Evolutionary conservation across 1,139 yeast genomes (phyloP).

Genomic region (Blastobotrys proliferans): DNA sequence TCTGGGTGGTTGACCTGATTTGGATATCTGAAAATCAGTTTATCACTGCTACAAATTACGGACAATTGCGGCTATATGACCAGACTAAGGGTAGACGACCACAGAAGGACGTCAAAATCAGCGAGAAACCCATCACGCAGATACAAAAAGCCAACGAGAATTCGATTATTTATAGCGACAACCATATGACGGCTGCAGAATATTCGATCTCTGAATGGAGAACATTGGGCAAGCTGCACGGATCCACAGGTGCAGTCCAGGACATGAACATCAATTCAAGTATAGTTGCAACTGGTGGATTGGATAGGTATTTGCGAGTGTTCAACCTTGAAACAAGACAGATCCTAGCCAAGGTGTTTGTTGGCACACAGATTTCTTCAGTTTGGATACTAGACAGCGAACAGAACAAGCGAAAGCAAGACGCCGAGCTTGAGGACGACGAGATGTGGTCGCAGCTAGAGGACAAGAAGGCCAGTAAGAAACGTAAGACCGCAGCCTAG

Average conservation of each 20-base stretch:
- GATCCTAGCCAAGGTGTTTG: slow-evolving; percentile 63
- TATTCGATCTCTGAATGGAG: slow-evolving; percentile 18
- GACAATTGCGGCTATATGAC: slow-evolving; percentile 46
- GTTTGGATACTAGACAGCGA: slow-evolving; percentile 44
- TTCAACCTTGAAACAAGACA: slow-evolving; percentile 58
- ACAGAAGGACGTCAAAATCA: slow-evolving; percentile 21
- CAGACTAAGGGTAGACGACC: slow-evolving; percentile 32
- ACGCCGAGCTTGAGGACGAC: slow-evolving; percentile 30
- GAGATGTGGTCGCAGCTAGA: slow-evolving; percentile 33
- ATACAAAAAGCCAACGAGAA: slow-evolving; percentile 17
- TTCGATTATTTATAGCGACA: slow-evolving; percentile 26
- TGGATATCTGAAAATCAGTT: slow-evolving; percentile 34
- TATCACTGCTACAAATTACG: slow-evolving; percentile 64
- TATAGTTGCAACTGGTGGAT: slow-evolving; percentile 62
- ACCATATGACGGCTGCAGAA: slow-evolving; percentile 23
- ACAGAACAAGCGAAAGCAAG: slow-evolving; percentile 15
- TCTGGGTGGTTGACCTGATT: slow-evolving; percentile 35
- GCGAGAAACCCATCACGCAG: slow-evolving; percentile 23
- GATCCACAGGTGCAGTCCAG: slow-evolving; percentile 31
- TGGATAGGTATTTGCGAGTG: slow-evolving; percentile 80
- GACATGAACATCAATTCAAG: slow-evolving; percentile 19
- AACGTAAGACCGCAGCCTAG: slow-evolving; percentile 30
- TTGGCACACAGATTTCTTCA: slow-evolving; percentile 68
- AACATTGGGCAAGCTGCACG: slow-evolving; percentile 26
- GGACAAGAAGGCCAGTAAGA: slow-evolving; percentile 26